Base-by-base conservation (phyloP, 768 basidiomycete genomes). In the Russula virescens region DNA sequence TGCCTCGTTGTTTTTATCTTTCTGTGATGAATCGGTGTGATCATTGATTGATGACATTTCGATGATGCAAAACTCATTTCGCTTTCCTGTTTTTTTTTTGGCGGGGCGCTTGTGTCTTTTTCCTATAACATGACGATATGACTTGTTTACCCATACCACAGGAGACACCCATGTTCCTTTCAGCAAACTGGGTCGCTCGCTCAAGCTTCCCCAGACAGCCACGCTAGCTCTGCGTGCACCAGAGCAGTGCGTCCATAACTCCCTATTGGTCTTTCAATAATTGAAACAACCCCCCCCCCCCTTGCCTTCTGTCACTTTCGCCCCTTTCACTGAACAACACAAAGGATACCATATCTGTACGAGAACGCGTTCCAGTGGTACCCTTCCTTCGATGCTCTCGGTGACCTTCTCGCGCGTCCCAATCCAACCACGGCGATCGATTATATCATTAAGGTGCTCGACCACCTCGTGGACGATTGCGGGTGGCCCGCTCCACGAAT, bases 181-280 rank as follows among this genome's bases (percentile, higher is more conserved):
- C 71, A 77, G 80, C 35, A 84, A 84, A 57, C 82, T 97, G 7
- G 92, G 85, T 11, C 78, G 77, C 23, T 81, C 82, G 11, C 73
- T 97, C 51, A 89, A 84, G 66, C 81, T 97, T n/a, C 94, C 94
- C 0, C 93, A 95, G 71, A 96, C 94, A 0, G 91, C 93, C 2
- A 79, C 84, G 1, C 81, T 96, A n/a, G 81, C 90, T 1, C 71
- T 96, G 11, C 84, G 89, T 52, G 94, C 88, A 2, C 87, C 92
- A 19, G 82, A 87, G 68, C 84, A 82, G 88, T 91, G 73, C 66
- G 81, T 75, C 43, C 62, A 6, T 18, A 23, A 14, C 38, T 11
- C 18, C 18, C 42, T 43, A 18, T 19, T 19, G 42, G 42, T 19
- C 23, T 34, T 25, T 53, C 53, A 45, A 43, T 57, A 26, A 43